Evolutionary conservation across 352 stramenopile species (phyloP).

Genomic region (Pythium vanterpoolii): DNA sequence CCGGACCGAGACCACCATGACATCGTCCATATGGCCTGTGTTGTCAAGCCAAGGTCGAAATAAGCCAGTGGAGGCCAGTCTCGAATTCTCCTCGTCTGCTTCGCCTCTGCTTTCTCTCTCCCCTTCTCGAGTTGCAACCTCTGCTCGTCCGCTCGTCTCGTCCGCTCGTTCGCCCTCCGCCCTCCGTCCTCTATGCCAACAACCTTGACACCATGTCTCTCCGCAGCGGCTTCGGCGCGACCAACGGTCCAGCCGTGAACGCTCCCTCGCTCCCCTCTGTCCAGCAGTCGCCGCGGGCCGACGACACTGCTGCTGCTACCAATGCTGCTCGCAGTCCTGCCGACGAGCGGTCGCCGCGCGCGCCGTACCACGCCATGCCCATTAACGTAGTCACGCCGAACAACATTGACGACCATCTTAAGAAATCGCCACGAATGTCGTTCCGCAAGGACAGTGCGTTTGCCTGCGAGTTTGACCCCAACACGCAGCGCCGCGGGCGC

Average conservation of each 20-base stretch:
- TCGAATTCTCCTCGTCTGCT: background rate
- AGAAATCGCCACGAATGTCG: background rate
- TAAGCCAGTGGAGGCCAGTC: background rate
- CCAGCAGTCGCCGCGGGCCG: constrained; percentile 3
- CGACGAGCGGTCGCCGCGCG: constrained; percentile 1
- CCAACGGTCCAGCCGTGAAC: constrained; percentile 5
- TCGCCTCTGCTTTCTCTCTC: background rate
- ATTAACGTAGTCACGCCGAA: constrained; percentile 11
- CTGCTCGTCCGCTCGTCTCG: background rate
- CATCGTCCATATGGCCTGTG: too few relatives aligned
- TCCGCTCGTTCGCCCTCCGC: background rate
- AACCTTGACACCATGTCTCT: constrained; percentile 7
- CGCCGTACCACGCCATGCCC: constrained; percentile 12
- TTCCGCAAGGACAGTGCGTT: constrained; percentile 9
- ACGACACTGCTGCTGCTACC: background rate
- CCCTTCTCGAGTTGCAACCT: background rate
- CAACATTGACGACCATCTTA: background rate
- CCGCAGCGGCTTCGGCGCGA: constrained; percentile 9
- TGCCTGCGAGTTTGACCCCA: constrained; percentile 10
- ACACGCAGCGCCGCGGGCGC: constrained; percentile 6
- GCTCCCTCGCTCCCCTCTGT: background rate
- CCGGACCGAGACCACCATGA: background rate
- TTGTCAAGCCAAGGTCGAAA: background rate
- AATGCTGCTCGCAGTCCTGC: background rate
- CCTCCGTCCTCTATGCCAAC: constrained; percentile 10